phyloP scores from a whole-genome alignment of 495 filamentous ascomycete species.

The Ascobolus immersus region DNA sequence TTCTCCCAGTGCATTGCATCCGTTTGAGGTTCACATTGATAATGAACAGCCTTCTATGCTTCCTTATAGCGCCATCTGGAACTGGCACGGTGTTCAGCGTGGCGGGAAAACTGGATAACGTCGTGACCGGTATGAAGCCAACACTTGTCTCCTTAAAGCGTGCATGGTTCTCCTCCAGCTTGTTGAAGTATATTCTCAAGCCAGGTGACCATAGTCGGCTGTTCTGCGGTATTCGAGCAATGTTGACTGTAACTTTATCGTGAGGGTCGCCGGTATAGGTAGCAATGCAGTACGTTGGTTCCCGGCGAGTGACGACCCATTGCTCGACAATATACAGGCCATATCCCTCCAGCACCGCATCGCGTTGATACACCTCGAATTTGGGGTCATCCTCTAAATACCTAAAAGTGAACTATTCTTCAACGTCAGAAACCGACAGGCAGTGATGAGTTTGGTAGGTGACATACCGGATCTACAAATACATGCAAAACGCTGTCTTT shows the following conservation, averaged over 20 bases:
- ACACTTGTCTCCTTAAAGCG: slow-evolving; percentile 56
- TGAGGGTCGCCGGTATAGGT: slow-evolving; percentile 76
- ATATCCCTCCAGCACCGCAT: slow-evolving; percentile 48
- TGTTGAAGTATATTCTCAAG: slow-evolving; percentile 62
- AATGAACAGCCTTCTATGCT: slow-evolving; percentile 63
- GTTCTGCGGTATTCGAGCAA: slow-evolving; percentile 59
- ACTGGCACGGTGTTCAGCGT: slow-evolving; percentile 68
- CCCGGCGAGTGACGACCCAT: slow-evolving; percentile 78
- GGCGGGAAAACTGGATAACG: slow-evolving; percentile 70
- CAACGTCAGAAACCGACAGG: no score
- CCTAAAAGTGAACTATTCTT: slow-evolving; percentile 13
- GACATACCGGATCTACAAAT: slow-evolving; percentile 15
- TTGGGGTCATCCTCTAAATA: slow-evolving; percentile 75
- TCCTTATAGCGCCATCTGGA: slow-evolving; percentile 60
- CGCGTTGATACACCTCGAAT: slow-evolving; percentile 47
- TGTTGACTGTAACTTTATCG: slow-evolving; percentile 52
- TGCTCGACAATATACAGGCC: slow-evolving; percentile 91
- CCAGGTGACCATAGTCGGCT: slow-evolving; percentile 56
- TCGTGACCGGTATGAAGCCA: slow-evolving; percentile 79
- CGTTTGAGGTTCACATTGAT: slow-evolving; percentile 90
- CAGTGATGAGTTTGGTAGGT: no score
- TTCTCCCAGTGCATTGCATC: slow-evolving; percentile 70
- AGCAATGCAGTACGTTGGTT: slow-evolving; percentile 76
- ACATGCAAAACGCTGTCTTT: slow-evolving; percentile 11
- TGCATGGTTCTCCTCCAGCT: slow-evolving; percentile 59